Percentiles rank a stretch among this genome's conserved stretches.
Evolutionary conservation across 768 basidiomycete species (phyloP).

Genomic region (Mycena haematopus): DNA sequence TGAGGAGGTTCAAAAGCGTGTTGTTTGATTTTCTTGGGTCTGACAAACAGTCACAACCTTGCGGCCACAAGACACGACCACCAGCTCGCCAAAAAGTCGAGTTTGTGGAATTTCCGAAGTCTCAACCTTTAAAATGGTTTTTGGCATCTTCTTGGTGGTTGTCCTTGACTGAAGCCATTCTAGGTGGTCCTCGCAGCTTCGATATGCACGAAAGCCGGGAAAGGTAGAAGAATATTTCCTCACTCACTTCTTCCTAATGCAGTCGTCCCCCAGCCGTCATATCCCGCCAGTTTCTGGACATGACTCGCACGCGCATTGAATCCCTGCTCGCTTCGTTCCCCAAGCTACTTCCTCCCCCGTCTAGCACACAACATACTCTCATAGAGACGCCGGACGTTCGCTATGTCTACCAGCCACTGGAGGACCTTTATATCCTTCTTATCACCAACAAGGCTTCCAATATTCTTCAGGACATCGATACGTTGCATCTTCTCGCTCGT

Average conservation of each 20-base stretch:
- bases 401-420: constrained; percentile 95
- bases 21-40: neutral
- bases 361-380: constrained; percentile 95
- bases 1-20: neutral
- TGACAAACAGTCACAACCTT: constrained; percentile 1
- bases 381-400: constrained; percentile 95
- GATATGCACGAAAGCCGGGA: constrained; percentile 94
- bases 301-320: constrained; percentile 92
- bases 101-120: neutral
- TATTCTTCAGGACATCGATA: constrained; percentile 97
- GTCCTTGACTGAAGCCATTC: neutral
- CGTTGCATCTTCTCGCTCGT: constrained; percentile 91
- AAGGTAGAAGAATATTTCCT: constrained; percentile 56
- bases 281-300: constrained; percentile 94
- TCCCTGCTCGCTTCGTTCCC: constrained; percentile 96
- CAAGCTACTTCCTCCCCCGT: constrained; percentile 81
- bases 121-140: constrained; percentile 8
- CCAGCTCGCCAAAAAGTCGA: constrained; percentile 1
- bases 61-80: constrained; percentile 19
- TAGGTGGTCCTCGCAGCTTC: constrained; percentile 94
- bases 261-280: constrained; percentile 82
- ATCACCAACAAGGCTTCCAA: constrained; percentile 99
- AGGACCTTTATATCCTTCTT: constrained; percentile 95
- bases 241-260: constrained; percentile 7
- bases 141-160: neutral